Base-by-base conservation (phyloP, 345 rosid species). In the Toxicodendron radicans region DNA sequence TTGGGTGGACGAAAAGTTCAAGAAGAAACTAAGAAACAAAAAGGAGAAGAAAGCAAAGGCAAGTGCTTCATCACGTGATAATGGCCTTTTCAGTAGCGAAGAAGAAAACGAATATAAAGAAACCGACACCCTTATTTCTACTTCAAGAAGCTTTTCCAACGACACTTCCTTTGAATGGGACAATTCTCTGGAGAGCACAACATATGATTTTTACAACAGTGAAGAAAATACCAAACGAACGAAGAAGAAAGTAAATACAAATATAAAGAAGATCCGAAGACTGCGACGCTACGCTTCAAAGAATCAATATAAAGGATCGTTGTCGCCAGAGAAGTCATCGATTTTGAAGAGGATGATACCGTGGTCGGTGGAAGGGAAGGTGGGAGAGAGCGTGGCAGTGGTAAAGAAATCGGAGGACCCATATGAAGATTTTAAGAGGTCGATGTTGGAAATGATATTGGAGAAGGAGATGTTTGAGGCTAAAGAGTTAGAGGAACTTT, bases 371-470 rank as follows among this genome's bases (percentile, higher is more conserved):
- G 79, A 38, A 3, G 72, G 77, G 72, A 81, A 68, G 82, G 82
- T 79, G 83, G 72, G 64, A 73, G 87, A 76, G 75, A 86, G 86
- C 64, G 79, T 86, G 65, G 91, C 87, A 49, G 87, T 89, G 81
- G 82, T 82, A 82, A 87, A 85, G 83, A 83, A 76, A 67, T 87
- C 94, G 59, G 65, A 73, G 75, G 73, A 89, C 62, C 94, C 91
- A 7, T 78, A 83, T 3, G 87, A 73, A 65, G 93, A 89, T 64
- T 87, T 89, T 73, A 84, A 78, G 83, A 71, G 75, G 78, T 87
- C 93, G 30, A 89, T 87, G 93, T 46, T 82, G 79, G 91, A 89
- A 81, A 86, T 89, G 91, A 85, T 89, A 76, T 35, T 82, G 68
- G 86, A 86, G 82, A 87, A 78, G 74, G 82, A 82, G 66, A 75